A percentile compares a stretch with the other conserved stretches of the same genome.
These are phyloP conservation scores for Spatholobus suberectus DNA, from an alignment of 306 rosid genomes.

Conservation along the genomic window DNA sequence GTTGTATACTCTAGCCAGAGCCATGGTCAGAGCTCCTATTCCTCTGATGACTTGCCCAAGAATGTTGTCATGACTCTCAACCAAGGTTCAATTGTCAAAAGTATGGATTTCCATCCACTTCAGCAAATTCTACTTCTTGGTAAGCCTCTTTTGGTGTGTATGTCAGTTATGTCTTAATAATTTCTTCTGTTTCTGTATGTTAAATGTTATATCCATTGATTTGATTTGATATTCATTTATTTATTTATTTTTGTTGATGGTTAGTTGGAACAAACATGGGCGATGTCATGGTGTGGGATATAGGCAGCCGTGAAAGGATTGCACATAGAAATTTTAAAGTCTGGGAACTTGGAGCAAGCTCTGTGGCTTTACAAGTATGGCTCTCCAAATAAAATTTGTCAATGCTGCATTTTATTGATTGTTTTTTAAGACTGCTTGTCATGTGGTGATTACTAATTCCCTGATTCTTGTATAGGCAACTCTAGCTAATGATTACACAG, in stretches of 20 bases:
- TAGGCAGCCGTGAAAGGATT: slow-evolving; percentile 82
- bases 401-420: slow-evolving; percentile 20
- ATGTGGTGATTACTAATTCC: slow-evolving; percentile 37
- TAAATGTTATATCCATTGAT: slow-evolving; percentile 12
- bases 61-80: slow-evolving; percentile 70
- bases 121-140: slow-evolving; percentile 95
- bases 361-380: slow-evolving; percentile 82
- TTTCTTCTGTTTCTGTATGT: slow-evolving; percentile 31
- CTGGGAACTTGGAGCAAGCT: slow-evolving; percentile 75
- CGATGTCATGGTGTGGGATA: slow-evolving; percentile 88
- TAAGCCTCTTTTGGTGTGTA: slow-evolving; percentile 47
- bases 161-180: slow-evolving; percentile 1
- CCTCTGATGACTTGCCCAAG: slow-evolving; percentile 96
- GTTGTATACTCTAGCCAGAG: slow-evolving; percentile 72
- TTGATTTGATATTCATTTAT: slow-evolving; percentile 1
- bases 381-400: slow-evolving; percentile 31
- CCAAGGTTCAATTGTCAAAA: slow-evolving; percentile 82
- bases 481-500: slow-evolving; percentile 73
- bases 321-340: slow-evolving; percentile 81
- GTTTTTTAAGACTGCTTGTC: slow-evolving; percentile 10
- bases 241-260: slow-evolving; percentile 44
- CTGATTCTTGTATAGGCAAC: slow-evolving; percentile 67
- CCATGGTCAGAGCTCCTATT: slow-evolving; percentile 91
- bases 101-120: slow-evolving; percentile 96
- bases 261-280: slow-evolving; percentile 96